phyloP scores from a whole-genome alignment of 176 grass and related monocot genomes.

The Pharus latifolius region DNA sequence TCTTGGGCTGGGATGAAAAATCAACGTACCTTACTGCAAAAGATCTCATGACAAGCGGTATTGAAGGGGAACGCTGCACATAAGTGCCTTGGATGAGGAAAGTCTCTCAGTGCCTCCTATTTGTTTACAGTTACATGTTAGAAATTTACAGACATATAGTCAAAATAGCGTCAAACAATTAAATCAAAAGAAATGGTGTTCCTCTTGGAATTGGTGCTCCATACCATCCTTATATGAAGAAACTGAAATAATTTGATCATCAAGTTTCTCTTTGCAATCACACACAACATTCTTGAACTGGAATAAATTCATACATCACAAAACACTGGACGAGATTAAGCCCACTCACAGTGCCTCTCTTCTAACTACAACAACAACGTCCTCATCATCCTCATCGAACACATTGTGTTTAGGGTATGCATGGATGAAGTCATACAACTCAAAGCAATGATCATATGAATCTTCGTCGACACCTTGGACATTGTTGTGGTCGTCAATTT shows the following conservation, averaged over 20 bases:
- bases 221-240: not conserved
- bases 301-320: not conserved
- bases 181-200: not conserved
- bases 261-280: not conserved
- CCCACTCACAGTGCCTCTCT: not conserved
- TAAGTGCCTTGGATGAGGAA: conserved; percentile 50
- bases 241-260: not conserved
- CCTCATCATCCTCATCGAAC: conserved; percentile 20
- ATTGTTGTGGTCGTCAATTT: not conserved
- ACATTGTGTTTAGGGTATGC: not conserved
- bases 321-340: not conserved
- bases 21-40: conserved; percentile 35
- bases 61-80: conserved; percentile 56
- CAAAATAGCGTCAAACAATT: not conserved
- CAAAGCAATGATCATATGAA: conserved; percentile 1
- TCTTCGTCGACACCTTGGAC: not conserved
- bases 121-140: not conserved
- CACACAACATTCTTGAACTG: not conserved
- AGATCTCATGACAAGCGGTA: conserved; percentile 19
- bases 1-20: not conserved
- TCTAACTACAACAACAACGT: not conserved
- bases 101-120: conserved; percentile 64
- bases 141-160: not conserved
- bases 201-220: not conserved
- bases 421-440: not conserved